These are phyloP conservation scores for Pisolithus microcarpus DNA, from an alignment of 768 basidiomycete species.

Conservation along the genomic window DNA sequence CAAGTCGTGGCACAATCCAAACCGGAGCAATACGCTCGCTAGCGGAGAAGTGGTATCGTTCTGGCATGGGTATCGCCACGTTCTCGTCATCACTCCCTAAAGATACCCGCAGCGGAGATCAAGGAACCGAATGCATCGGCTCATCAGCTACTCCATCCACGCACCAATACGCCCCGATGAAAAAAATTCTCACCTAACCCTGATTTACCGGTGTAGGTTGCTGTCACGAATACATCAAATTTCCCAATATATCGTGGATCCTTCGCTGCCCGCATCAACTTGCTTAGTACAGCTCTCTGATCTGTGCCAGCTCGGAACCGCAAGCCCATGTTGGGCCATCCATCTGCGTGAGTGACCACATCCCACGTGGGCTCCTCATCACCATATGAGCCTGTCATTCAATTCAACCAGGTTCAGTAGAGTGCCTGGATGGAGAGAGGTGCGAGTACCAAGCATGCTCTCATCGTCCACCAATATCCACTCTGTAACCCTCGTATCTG, in stretches of 20 bases:
- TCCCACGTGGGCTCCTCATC: slow-evolving; percentile 10
- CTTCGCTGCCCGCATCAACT: slow-evolving; percentile 47
- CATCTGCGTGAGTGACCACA: slow-evolving; percentile 53
- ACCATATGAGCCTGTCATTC: neutral
- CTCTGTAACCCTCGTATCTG: slow-evolving; percentile 73
- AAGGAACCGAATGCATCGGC: no score
- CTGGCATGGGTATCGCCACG: slow-evolving; percentile 51
- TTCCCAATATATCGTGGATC: slow-evolving; percentile 35
- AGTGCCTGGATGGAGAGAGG: neutral
- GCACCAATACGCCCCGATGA: neutral
- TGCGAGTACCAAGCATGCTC: slow-evolving; percentile 19
- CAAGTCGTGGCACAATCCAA: slow-evolving; percentile 76
- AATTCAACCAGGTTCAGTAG: slow-evolving; percentile 4
- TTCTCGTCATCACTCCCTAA: slow-evolving; percentile 9
- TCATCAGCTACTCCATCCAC: neutral
- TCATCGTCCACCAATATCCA: slow-evolving; percentile 66
- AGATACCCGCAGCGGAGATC: no score
- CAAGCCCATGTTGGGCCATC: slow-evolving; percentile 87
- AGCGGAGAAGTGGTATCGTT: slow-evolving; percentile 66
- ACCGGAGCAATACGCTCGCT: slow-evolving; percentile 81
- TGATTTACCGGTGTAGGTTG: slow-evolving; percentile 18
- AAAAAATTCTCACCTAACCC: neutral
- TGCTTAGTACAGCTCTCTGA: slow-evolving; percentile 44
- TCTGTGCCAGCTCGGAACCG: slow-evolving; percentile 62
- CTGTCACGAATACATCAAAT: slow-evolving; percentile 50